phyloP scores from a whole-genome alignment of 768 basidiomycete species.

The Artomyces pyxidatus region DNA sequence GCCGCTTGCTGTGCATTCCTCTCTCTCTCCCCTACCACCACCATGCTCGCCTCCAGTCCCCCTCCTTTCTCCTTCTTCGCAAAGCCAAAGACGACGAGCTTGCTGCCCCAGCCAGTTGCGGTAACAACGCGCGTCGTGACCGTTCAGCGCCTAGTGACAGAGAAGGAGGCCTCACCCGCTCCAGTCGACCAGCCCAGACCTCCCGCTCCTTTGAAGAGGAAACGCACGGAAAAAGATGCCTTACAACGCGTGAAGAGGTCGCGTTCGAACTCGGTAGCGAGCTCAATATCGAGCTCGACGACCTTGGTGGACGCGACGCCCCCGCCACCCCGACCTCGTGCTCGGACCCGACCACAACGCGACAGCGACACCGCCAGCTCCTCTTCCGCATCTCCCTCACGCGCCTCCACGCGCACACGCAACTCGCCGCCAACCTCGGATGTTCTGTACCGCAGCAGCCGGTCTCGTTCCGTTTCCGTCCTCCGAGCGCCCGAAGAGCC shows the following conservation, averaged over 20 bases:
- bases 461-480: conserved; percentile 59
- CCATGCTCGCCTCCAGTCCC: conserved; percentile 12
- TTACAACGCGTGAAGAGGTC: background rate
- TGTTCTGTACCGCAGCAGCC: conserved; percentile 25
- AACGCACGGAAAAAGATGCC: background rate
- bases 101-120: conserved; percentile 11
- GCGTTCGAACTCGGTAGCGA: background rate
- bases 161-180: background rate
- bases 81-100: conserved; percentile 18
- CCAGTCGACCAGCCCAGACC: conserved; percentile 1
- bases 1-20: background rate
- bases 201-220: background rate
- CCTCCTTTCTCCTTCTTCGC: conserved; percentile 24
- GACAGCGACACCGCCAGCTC: conserved; percentile 12
- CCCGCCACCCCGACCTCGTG: conserved; percentile 10
- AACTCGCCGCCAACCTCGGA: conserved; percentile 18
- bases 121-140: conserved; percentile 25
- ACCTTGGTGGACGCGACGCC: conserved; percentile 14
- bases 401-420: conserved; percentile 18
- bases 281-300: too few species aligned
- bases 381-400: conserved; percentile 16
- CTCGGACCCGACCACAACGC: conserved; percentile 7
- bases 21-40: background rate
- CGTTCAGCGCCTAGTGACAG: conserved; percentile 6
- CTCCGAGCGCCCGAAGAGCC: conserved; percentile 35